Evolutionary conservation across 2,329 filamentous ascomycete genomes (phyloP), one percentile per base, ranked within the genome.

Genomic region (Ophiostoma piceae): DNA sequence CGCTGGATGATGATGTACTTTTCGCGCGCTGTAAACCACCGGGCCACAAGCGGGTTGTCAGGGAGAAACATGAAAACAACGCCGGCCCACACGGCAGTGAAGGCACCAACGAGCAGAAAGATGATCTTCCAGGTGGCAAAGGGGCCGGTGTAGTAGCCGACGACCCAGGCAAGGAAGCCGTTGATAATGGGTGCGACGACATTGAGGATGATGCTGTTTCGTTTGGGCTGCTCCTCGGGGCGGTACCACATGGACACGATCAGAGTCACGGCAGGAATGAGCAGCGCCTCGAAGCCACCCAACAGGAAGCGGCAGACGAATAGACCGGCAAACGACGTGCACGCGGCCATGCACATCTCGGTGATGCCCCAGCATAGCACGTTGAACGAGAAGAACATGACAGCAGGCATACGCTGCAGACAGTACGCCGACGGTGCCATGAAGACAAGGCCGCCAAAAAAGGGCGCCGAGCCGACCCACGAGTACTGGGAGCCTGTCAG

Each of bases 41-140:
- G 64, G n/a, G 73, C 71, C 29, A 71, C 72, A 54, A 75, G 68
- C 9, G 74, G 74, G 68, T 76, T 75, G 68, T 70, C 72, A 22
- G 71, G 73, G 69, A 76, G 71, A 65, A 74, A 74, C 6, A 71
- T 67, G 57, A 68, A 74, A 16, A 75, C 73, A 2, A 75, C 70
- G 5, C 67, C 69, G 3, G 74, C 71, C 74, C 75, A 75, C 22
- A 73, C 35, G 19, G 72, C 71, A 0, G 74, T 76, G 26, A 76
- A 71, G 12, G 62, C 71, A 19, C 75, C 74, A 22, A 75, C 67
- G 29, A 74, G 71, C n/a, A 76, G 22, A 67, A 76, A 76, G 19
- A 76, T 74, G 47, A 73, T 74, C 67, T 76, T 76, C 75, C 75
- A 76, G 1, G 74, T 70, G 9, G 71, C 68, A n/a, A 74, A 74